Percentiles rank a stretch among this genome's conserved stretches.
phyloP scores from a whole-genome alignment of 805 yeast genomes.

The Komagataella phaffii region DNA sequence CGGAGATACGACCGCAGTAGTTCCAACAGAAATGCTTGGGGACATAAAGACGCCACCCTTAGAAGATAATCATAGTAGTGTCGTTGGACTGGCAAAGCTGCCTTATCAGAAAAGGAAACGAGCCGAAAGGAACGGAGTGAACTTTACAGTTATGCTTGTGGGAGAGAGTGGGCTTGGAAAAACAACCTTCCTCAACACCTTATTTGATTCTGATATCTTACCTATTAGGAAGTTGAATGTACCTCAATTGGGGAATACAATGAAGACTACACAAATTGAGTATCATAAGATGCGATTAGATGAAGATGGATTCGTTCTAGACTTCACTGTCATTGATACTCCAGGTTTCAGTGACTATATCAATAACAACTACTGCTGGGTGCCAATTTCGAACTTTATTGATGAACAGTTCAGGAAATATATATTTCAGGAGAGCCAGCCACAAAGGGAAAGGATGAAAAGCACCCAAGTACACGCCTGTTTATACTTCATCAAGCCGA shows the following conservation, averaged over 20 bases:
- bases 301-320: conserved; percentile 46
- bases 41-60: background rate
- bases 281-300: conserved; percentile 34
- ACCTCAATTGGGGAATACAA: conserved; percentile 1
- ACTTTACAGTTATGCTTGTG: conserved; percentile 71
- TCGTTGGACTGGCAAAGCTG: background rate
- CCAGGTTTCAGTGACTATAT: conserved; percentile 67
- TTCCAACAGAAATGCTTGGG: background rate
- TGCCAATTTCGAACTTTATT: conserved; percentile 54
- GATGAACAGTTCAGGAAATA: conserved; percentile 64
- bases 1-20: background rate
- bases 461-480: conserved; percentile 80
- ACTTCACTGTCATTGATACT: conserved; percentile 53
- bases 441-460: conserved; percentile 32
- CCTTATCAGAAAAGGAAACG: background rate
- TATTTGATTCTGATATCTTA: conserved; percentile 41
- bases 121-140: conserved; percentile 35
- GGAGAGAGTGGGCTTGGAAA: conserved; percentile 80
- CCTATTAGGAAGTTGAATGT: conserved; percentile 22
- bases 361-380: conserved; percentile 56
- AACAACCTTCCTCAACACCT: conserved; percentile 67
- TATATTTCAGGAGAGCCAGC: conserved; percentile 71
- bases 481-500: conserved; percentile 67
- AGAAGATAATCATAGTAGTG: background rate
- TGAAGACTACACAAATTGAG: conserved; percentile 17